phyloP scores from a whole-genome alignment of 1,139 yeast species.

The Kodamaea fungicola region DNA sequence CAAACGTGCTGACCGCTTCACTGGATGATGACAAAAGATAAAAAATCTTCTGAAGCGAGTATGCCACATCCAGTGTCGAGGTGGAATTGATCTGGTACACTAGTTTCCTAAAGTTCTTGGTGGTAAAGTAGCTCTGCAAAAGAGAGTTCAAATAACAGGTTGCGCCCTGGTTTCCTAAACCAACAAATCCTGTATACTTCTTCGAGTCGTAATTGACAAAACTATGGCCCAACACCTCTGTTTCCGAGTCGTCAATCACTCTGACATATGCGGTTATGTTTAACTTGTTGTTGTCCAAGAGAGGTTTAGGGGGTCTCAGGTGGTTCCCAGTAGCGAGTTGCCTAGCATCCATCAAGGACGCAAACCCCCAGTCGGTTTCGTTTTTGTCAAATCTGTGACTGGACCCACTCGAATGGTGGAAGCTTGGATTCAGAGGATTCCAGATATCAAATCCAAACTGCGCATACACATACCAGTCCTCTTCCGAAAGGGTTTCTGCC shows the following conservation, averaged over 20 bases:
- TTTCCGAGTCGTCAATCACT: constrained; percentile 76
- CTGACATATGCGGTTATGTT: constrained; percentile 76
- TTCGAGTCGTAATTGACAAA: constrained; percentile 85
- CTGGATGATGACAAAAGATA: constrained; percentile 71
- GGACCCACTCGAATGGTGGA: constrained; percentile 64
- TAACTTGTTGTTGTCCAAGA: constrained; percentile 56
- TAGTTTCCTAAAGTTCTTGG: constrained; percentile 74
- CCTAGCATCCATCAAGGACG: constrained; percentile 64
- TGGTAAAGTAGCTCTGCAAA: constrained; percentile 84
- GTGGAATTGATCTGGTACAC: constrained; percentile 63
- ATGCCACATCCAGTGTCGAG: constrained; percentile 46
- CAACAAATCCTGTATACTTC: constrained; percentile 83
- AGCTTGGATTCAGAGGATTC: constrained; percentile 69
- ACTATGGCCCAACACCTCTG: constrained; percentile 93
- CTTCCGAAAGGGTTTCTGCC: constrained; percentile 32
- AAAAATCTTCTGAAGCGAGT: constrained; percentile 84
- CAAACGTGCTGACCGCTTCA: constrained; percentile 79
- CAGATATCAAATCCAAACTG: constrained; percentile 86
- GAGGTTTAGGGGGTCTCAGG: constrained; percentile 22
- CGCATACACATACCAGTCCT: constrained; percentile 81
- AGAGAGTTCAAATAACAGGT: constrained; percentile 93
- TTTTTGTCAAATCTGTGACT: constrained; percentile 72
- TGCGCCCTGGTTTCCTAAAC: constrained; percentile 95
- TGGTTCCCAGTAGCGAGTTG: constrained; percentile 32
- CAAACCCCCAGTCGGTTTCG: constrained; percentile 96